Conservation (phyloP, 2,329 filamentous ascomycete genomes). For the Diplodia intermedia region DNA sequence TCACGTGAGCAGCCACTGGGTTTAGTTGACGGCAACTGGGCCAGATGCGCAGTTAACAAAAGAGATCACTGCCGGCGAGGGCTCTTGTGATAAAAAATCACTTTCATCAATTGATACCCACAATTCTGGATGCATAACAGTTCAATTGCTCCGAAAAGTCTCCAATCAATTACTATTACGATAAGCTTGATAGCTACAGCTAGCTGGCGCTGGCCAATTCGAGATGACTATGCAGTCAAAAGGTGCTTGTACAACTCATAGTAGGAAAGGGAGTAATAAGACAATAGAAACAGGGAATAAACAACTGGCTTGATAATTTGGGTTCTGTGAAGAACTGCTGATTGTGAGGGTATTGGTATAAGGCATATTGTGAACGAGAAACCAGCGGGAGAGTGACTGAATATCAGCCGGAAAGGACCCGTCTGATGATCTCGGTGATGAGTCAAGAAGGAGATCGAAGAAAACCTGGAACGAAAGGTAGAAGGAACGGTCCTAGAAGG, state of each 20-base stretch:
- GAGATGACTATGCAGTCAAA: background rate
- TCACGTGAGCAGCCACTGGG: background rate
- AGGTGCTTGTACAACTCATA: background rate
- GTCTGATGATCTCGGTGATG: background rate
- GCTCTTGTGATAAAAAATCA: background rate
- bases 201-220: background rate
- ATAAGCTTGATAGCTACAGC: background rate
- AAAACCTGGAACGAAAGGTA: background rate
- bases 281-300: background rate
- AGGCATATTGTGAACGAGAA: background rate
- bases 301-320: background rate
- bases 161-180: constrained; percentile 1
- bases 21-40: background rate
- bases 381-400: background rate
- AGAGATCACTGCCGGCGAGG: background rate
- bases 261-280: background rate
- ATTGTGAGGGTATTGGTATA: background rate
- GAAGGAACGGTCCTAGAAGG: background rate
- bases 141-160: background rate
- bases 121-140: background rate
- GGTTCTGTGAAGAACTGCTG: background rate
- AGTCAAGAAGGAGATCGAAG: background rate
- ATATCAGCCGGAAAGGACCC: background rate
- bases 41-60: background rate
- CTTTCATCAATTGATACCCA: constrained; percentile 21